Conservation (phyloP, 257 asterid genomes). For the Penstemon davidsonii region DNA sequence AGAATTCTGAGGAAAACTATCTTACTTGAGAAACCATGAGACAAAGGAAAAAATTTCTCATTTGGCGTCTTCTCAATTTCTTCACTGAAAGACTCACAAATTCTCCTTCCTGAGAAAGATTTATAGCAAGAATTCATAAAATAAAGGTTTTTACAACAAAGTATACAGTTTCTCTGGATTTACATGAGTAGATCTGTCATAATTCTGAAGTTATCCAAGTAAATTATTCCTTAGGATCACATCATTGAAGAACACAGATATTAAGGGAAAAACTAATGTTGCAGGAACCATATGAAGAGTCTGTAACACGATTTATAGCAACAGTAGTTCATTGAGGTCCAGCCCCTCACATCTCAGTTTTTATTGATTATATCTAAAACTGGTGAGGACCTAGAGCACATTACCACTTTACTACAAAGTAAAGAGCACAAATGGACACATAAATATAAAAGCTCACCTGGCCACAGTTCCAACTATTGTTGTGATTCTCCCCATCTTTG, state of each 20-base stretch:
- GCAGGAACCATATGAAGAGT: neutral
- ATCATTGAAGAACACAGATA: slow-evolving; percentile 3
- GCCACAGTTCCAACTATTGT: slow-evolving; percentile 98
- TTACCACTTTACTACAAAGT: slow-evolving; percentile 9
- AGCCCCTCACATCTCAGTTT: slow-evolving; percentile 19
- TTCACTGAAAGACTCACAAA: slow-evolving; percentile 72
- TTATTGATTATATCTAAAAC: slow-evolving; percentile 6
- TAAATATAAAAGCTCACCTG: slow-evolving; percentile 48
- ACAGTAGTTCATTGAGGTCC: slow-evolving; percentile 9
- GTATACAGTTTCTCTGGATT: neutral
- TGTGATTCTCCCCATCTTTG: slow-evolving; percentile 94
- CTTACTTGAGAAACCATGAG: slow-evolving; percentile 99
- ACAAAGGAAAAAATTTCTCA: slow-evolving; percentile 82
- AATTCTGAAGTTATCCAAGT: neutral
- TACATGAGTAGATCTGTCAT: slow-evolving; percentile 15
- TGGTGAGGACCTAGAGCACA: slow-evolving; percentile 5
- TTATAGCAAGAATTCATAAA: slow-evolving; percentile 21
- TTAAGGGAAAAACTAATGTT: neutral
- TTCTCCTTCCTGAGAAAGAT: slow-evolving; percentile 76
- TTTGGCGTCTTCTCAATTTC: slow-evolving; percentile 86
- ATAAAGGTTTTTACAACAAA: neutral
- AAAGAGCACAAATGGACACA: slow-evolving; percentile 7
- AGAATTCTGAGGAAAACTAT: slow-evolving; percentile 8
- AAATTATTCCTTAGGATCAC: neutral
- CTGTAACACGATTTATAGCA: neutral